Conservation (phyloP, 1,284 basidiomycete species). For the Microbotryomycetes sp. region DNA sequence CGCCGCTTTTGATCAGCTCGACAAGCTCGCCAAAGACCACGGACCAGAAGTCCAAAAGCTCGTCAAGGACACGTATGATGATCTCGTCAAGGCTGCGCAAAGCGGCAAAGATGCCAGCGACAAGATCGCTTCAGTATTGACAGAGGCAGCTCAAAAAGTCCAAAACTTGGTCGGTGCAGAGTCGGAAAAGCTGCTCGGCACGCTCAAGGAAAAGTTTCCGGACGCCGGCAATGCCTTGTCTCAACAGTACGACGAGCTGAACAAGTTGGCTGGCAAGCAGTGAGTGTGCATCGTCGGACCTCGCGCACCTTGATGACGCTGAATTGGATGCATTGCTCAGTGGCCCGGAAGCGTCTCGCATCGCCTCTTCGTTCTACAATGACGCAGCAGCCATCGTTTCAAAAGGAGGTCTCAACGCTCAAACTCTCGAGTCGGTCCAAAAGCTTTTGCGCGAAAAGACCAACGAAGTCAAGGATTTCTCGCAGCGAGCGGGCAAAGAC, state of each 20-base stretch:
- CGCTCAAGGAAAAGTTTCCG: constrained; percentile 32
- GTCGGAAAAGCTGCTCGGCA: constrained; percentile 17
- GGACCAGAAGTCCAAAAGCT: constrained; percentile 46
- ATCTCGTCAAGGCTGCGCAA: constrained; percentile 24
- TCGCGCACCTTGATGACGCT: not conserved
- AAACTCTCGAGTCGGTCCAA: constrained; percentile 30
- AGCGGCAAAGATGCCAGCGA: constrained; percentile 22
- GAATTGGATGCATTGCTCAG: constrained; percentile 4
- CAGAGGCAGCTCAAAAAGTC: constrained; percentile 15
- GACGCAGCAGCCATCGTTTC: constrained; percentile 24
- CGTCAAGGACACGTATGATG: constrained; percentile 34
- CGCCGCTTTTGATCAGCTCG: constrained; percentile 46
- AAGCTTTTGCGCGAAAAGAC: constrained; percentile 29
- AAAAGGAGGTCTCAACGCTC: constrained; percentile 31
- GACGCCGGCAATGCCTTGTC: constrained; percentile 30
- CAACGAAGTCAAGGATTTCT: constrained; percentile 26
- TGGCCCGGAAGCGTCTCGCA: constrained; percentile 33
- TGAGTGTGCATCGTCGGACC: constrained; percentile 1
- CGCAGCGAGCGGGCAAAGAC: constrained; percentile 30
- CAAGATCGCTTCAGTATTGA: constrained; percentile 13
- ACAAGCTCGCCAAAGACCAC: constrained; percentile 45
- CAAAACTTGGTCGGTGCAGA: constrained; percentile 28
- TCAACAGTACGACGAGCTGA: constrained; percentile 26
- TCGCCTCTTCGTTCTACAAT: constrained; percentile 28
- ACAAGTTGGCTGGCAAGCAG: constrained; percentile 33